Conservation (phyloP, 2,329 filamentous ascomycete species). For the Incumbomyces lentus region DNA sequence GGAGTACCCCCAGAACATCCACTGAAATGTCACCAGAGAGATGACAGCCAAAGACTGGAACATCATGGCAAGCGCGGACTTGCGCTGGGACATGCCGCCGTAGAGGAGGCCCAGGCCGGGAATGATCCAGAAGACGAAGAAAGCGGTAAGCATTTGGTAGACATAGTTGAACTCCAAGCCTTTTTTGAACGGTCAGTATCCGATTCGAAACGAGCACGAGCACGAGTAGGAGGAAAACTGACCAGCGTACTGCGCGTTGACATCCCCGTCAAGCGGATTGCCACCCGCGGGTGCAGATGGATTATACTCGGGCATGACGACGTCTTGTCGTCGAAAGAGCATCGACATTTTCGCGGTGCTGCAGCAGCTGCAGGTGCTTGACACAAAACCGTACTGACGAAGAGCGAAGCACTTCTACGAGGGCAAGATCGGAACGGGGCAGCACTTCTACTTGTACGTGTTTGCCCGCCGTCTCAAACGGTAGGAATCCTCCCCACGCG, state of each 20-base stretch:
- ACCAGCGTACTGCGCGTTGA: conserved; percentile 44
- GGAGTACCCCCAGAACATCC: conserved; percentile 58
- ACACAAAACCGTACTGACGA: not conserved
- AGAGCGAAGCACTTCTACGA: too few species aligned
- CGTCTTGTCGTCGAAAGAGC: too few species aligned
- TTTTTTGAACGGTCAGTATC: conserved; percentile 9
- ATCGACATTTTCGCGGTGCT: conserved; percentile 1
- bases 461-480: not conserved
- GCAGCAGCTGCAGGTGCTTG: not conserved
- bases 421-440: too few species aligned
- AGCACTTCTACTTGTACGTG: conserved; percentile 4
- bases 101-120: conserved; percentile 57
- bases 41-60: conserved; percentile 53
- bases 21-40: conserved; percentile 39
- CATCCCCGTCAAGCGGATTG: conserved; percentile 42
- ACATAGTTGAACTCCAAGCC: conserved; percentile 53
- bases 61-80: conserved; percentile 51
- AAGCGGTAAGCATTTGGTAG: conserved; percentile 49
- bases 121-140: conserved; percentile 57
- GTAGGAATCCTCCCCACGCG: not conserved
- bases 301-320: conserved; percentile 27
- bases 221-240: too few species aligned
- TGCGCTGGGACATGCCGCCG: conserved; percentile 51
- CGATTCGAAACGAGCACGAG: too few species aligned
- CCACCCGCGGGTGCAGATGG: conserved; percentile 42